Base-by-base conservation (phyloP, 139 green algal species). In the Marvania coccoides region DNA sequence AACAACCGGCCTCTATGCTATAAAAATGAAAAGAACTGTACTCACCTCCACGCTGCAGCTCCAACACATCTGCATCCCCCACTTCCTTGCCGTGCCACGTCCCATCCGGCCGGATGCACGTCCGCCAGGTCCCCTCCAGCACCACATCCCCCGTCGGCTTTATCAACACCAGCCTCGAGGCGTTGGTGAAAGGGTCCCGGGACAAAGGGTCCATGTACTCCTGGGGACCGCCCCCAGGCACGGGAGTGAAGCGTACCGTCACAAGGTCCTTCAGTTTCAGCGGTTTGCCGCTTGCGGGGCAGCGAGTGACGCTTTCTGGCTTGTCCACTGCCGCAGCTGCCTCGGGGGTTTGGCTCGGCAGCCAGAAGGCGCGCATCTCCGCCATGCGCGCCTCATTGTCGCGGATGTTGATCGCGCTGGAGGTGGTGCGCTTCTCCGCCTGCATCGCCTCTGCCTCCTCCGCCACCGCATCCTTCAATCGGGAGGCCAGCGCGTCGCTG, bases 171-270 rank as follows among this genome's bases (percentile, higher is more conserved):
- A 97, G 78, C 28, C 75, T 78, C 24, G 58, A 84, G 15, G 80
- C 62, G 53, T 96, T 96, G 9, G 86, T 90, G 59, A 97, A 88
- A n/a, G 74, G 84, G 51, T 95, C 85, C 33, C 84, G 74, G 2
- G 87, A 91, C 29, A 97, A 40, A 15, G 91, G 91, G 78, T 96
- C 90, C 78, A 95, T 93, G 80, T 87, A 89, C 26, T 72, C 63
- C 9, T 84, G 55, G 2, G 54, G 42, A 10, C 63, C 78, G 8
- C 68, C 85, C 19, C 80, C 79, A 0, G 76, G 72, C 12, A 83
- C 80, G 3, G 33, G 69, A 4, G 82, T 94, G 69, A 92, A 94
- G 5, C 51, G 38, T 15, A 77, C 54, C 2, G 23, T 19, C 19
- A 65, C 28, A 2, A 71, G 51, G 51, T 90, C 86, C 68, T 95